Evolutionary conservation across 768 basidiomycete genomes (phyloP), one percentile per base, ranked within the genome.

Genomic region (Suillus variegatus): DNA sequence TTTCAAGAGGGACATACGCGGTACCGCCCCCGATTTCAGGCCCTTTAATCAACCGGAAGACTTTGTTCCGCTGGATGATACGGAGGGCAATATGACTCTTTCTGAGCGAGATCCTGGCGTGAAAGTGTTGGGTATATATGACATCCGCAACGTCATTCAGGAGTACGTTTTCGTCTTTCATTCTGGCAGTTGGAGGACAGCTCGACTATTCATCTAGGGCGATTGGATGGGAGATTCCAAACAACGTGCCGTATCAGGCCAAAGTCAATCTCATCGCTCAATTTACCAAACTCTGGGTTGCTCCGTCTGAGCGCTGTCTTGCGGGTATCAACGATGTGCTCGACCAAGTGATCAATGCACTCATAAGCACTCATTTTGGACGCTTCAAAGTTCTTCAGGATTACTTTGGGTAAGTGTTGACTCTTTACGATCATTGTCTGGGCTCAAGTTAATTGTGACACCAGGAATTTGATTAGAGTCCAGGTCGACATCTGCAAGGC

Each of bases 1-100:
- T 1, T 80, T 85, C 65, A 76, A 77, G 66, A 58, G 54, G 5
- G 68, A 74, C 0, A 78, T 85, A 41, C 75, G 77, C 41, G 62
- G 66, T 18, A 84, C 82, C 0, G 70, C 76, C 13, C 83, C 84
- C 0, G 78, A 82, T 57, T 85, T 85, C 61, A 73, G 78, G 49
- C 78, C 79, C 1, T 75, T 78, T 40, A 68, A 66, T 0, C 1
- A 64, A 0, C 71, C 70, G 1, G 9, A 38, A 10, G 10, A 72
- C 20, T 70, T 72, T 28, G 0, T 5, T 2, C 64, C 58, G 0
- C 56, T 76, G 12, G 65, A 69, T 43, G 52, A 2, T 35, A 41
- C 69, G 4, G 74, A 73, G 10, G 16, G 32, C 0, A 64, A 66
- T 6, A 68, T 66, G n/a, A 4, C 2, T 4, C 9, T 4, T 0